Evolutionary conservation across 2,329 filamentous ascomycete genomes (phyloP), one percentile per base, ranked within the genome.

Genomic region (Diaporthe citri): DNA sequence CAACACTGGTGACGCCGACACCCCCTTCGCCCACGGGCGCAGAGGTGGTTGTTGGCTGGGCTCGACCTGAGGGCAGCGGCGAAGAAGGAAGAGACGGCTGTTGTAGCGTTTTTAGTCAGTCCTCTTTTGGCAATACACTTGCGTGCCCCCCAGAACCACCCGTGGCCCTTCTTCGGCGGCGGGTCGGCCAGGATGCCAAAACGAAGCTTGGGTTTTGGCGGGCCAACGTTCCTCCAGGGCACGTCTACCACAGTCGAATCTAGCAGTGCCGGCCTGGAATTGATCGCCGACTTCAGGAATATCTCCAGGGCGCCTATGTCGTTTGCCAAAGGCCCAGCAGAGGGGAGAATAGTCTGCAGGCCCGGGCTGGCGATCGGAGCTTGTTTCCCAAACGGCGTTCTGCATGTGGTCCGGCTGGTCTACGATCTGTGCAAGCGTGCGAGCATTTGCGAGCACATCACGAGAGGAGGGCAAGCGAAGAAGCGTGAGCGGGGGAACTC

Each of bases 381-480:
- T 66, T 77, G 77, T 15, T 69, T 71, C 3, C 76, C 77, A n/a
- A 73, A 78, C 4, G 77, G 77, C 2, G 76, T 43, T 25, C 77
- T 57, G 20, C 43, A 8, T 25, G 77, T 62, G 0, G 76, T 75
- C 2, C 36, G 25, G 31, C 20, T n/a, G 43, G 25, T 64, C 64
- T 67, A 52, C 64, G 31, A 67, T 39, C 46, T 41, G 31, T 28
- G 31, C 20, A 15, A 25, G 28, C 52, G 28, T 34, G 41, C 41
- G 41, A 43, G 41, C 17, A 5, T 43, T 43, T 43, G 56, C 34
- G 34, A 22, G 59, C 62, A 10, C 25, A 55, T 55, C 31, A 43
- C 28, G 28, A 10, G 64, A 9, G n/a, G 15, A 34, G 4, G 22
- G n/a, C 31, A 67, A 20, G 31, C 13, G 48, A 67, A 8, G 46